Base-by-base conservation (phyloP, 2,329 filamentous ascomycete genomes). In the Podosphaera xanthii region DNA sequence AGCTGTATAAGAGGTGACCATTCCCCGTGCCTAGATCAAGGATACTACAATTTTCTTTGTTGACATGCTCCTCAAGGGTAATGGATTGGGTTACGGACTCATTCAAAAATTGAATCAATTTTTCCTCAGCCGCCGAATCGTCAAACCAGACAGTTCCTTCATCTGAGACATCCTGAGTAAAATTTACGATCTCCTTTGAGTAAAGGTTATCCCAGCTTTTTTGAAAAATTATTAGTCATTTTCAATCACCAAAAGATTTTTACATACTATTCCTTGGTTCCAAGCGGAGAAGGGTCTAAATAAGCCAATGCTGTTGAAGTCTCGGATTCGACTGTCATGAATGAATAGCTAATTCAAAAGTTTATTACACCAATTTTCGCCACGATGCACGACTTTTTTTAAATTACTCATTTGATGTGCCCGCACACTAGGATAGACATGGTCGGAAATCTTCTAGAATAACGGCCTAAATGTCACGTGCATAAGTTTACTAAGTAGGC, bases 71-170 rank as follows among this genome's bases (percentile, higher is more conserved):
- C 1, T 64, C 63, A 7, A 67, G 57, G 10, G 66, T 56, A 1
- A 59, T 55, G 12, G 63, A 54, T 14, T 58, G 58, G 0, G 62
- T 56, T 38, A 68, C 61, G 34, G 64, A 60, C 31, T 60, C 56
- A 3, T 64, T 52, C 6, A 69, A 63, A 91, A 83, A n/a, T 76
- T 72, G 70, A 33, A 94, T 72, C 61, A 94, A 81, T 68, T 90
- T 90, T 62, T 82, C 76, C 68, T 95, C 87, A 62, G 92, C 92
- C 67, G 85, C 82, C 38, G 88, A 86, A 73, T 97, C 92, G 70
- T 89, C 85, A 77, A 98, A 98, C 92, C 92, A 98, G 66, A 92
- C 82, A 36, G 89, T 94, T 64, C 91, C 91, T 61, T 84, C 84
- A 74, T 95, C 87, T 60, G 78, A 72, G 8, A 86, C 81, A 72